These are phyloP conservation scores for Fusarium zealandicum DNA, from an alignment of 2,329 filamentous ascomycete genomes.

Conservation along the genomic window DNA sequence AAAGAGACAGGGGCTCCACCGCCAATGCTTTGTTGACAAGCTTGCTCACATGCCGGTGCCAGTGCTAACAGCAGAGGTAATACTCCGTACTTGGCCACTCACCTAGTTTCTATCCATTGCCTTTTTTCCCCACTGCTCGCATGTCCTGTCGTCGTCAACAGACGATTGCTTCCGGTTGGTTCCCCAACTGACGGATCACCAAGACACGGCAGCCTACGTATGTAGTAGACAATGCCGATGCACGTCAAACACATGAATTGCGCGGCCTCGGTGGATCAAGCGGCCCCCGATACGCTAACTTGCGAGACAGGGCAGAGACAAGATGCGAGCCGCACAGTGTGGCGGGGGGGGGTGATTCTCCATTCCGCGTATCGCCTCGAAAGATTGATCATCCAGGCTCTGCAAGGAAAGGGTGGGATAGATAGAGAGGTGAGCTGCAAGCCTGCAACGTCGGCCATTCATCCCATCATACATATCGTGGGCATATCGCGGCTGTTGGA, in stretches of 20 bases:
- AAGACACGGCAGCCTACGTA: conserved; percentile 23
- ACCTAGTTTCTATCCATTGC: neutral
- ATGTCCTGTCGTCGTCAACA: conserved; percentile 1
- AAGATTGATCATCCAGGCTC: neutral
- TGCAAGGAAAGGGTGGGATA: too few relatives aligned
- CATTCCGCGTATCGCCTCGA: neutral
- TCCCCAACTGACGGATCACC: conserved; percentile 11
- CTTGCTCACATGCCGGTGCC: neutral
- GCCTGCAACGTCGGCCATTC: too few relatives aligned
- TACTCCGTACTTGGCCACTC: conserved; percentile 4
- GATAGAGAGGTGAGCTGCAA: too few relatives aligned
- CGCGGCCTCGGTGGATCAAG: conserved; percentile 28
- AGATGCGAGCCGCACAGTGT: conserved; percentile 20
- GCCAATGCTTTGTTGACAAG: conserved; percentile 24
- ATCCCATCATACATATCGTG: too few relatives aligned
- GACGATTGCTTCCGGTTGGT: conserved; percentile 14
- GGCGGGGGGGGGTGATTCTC: conserved; percentile 7
- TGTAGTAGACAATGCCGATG: conserved; percentile 25
- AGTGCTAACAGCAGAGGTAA: too few relatives aligned
- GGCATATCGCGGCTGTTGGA: neutral
- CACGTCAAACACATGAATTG: conserved; percentile 34
- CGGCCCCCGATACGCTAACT: conserved; percentile 24
- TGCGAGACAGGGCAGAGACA: conserved; percentile 11
- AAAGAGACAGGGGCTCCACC: conserved; percentile 11
- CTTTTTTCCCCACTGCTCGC: neutral